Evolutionary conservation across 306 rosid genomes (phyloP).

Genomic region (Vigna angularis): DNA sequence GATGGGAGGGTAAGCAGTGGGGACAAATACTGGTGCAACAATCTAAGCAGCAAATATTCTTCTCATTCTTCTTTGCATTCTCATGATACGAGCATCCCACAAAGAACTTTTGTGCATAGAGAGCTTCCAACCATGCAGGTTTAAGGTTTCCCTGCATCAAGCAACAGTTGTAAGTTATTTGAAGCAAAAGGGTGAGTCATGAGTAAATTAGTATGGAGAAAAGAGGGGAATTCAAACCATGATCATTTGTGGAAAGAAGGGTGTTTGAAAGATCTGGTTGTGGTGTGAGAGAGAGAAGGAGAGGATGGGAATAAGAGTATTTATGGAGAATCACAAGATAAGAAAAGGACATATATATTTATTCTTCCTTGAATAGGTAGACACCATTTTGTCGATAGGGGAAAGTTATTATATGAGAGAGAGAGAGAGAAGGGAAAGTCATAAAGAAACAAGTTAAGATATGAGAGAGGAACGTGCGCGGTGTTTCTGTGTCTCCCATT

Average conservation of each 20-base stretch:
- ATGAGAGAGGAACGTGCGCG: constrained; percentile 34
- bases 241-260: neutral
- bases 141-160: constrained; percentile 23
- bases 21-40: constrained; percentile 32
- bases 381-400: constrained; percentile 24
- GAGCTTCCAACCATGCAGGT: constrained; percentile 42
- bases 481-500: constrained; percentile 35
- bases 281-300: neutral
- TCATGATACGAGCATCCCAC: constrained; percentile 23
- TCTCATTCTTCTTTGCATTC: constrained; percentile 36
- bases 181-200: too few relatives aligned
- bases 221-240: constrained; percentile 27
- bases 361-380: constrained; percentile 37
- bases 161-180: neutral
- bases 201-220: neutral
- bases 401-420: neutral
- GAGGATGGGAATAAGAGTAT: constrained; percentile 31
- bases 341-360: constrained; percentile 18
- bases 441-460: neutral
- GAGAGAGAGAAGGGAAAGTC: neutral
- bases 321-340: constrained; percentile 33
- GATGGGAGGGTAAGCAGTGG: constrained; percentile 27
- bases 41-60: constrained; percentile 35
- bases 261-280: neutral
- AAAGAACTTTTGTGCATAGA: constrained; percentile 20